Evolutionary conservation across 495 filamentous ascomycete species (phyloP).

Genomic region (Neurospora sp.): DNA sequence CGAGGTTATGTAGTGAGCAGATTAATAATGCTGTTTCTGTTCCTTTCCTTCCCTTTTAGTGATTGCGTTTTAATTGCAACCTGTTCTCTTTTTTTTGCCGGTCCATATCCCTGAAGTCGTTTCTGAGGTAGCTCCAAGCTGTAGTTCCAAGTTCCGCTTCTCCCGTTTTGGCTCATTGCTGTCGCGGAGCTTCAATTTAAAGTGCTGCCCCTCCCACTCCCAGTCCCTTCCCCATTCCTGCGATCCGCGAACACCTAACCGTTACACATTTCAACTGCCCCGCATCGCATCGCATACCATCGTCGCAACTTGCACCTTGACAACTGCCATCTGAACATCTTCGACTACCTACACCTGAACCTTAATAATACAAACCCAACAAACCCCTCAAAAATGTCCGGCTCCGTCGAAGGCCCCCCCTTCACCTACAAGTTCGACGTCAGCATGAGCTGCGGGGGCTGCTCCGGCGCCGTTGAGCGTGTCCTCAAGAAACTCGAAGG

Average conservation of each 20-base stretch:
- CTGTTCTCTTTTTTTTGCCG: not conserved
- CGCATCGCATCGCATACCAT: not conserved
- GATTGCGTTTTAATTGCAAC: not conserved
- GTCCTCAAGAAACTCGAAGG: slow-evolving; percentile 93
- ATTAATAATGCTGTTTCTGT: slow-evolving; percentile 3
- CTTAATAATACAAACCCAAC: not conserved
- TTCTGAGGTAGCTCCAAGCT: not conserved
- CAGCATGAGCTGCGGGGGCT: slow-evolving; percentile 55
- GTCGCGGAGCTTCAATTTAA: not conserved
- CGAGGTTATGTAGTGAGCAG: not conserved
- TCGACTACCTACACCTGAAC: not conserved
- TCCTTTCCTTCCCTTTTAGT: not conserved
- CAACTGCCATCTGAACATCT: not conserved
- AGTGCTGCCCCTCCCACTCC: not conserved
- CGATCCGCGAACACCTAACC: not conserved
- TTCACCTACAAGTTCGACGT: slow-evolving; percentile 55
- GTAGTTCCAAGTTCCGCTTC: not conserved
- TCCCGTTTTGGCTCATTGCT: not conserved
- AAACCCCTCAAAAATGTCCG: slow-evolving; percentile 17
- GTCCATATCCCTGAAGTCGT: not conserved
- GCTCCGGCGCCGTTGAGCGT: slow-evolving; percentile 62
- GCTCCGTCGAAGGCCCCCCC: no score
- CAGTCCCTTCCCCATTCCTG: not conserved
- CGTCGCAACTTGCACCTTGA: not conserved
- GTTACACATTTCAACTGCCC: not conserved